A percentile compares a stretch with the other conserved stretches of the same genome.
These are phyloP conservation scores for Nakataea oryzae DNA, from an alignment of 2,329 filamentous ascomycete species.

Conservation along the genomic window DNA sequence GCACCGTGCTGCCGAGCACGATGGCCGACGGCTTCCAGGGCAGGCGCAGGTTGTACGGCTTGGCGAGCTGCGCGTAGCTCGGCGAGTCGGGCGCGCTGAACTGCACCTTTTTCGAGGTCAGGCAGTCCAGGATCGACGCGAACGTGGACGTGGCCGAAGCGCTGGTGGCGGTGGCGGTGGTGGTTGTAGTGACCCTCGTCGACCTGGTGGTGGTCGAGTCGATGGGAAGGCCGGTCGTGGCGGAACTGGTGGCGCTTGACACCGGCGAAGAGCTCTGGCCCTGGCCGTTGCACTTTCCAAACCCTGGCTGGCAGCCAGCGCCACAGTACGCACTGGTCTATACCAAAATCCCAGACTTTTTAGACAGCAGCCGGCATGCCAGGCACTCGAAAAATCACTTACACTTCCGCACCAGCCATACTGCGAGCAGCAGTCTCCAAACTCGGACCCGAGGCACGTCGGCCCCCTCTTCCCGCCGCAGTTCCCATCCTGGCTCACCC, in stretches of 20 bases:
- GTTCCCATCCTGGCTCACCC: constrained; percentile 6
- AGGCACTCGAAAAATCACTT: neutral
- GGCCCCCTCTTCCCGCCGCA: constrained; percentile 1
- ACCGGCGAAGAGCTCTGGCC: neutral
- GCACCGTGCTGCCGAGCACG: constrained; percentile 26
- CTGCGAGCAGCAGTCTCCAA: constrained; percentile 6
- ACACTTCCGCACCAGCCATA: constrained; percentile 9
- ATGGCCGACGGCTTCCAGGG: constrained; percentile 26
- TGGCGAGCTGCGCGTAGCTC: constrained; percentile 1
- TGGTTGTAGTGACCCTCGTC: neutral
- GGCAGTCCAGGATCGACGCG: neutral
- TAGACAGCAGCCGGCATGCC: neutral
- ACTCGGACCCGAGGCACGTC: neutral
- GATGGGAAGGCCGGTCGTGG: neutral
- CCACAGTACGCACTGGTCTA: constrained; percentile 8
- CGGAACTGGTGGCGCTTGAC: neutral
- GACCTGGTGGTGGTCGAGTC: neutral
- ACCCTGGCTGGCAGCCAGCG: constrained; percentile 8
- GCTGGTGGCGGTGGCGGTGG: neutral
- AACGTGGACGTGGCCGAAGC: neutral
- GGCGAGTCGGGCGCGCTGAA: neutral
- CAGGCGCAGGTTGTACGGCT: constrained; percentile 3
- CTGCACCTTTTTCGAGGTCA: neutral
- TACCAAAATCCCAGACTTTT: neutral
- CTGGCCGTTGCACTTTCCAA: constrained; percentile 5